Evolutionary conservation across 805 yeast genomes (phyloP).

Genomic region (Ogataea henricii): DNA sequence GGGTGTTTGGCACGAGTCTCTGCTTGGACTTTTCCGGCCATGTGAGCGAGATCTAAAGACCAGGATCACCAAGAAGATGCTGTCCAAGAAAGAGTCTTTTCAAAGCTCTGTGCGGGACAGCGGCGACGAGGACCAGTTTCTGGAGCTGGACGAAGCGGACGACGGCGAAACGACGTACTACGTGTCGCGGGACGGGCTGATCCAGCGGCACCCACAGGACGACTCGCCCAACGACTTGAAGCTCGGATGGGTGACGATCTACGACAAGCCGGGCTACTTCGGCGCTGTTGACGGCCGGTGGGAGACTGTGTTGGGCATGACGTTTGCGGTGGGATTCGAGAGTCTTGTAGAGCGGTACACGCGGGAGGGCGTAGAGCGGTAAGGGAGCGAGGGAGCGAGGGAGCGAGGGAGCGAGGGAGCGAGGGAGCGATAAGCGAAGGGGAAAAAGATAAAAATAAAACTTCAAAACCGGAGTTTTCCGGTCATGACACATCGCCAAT

Average conservation of each 20-base stretch:
- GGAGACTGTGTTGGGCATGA: slow-evolving; percentile 53
- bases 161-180: slow-evolving; percentile 31
- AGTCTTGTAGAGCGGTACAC: slow-evolving; percentile 8
- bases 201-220: slow-evolving; percentile 51
- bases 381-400: neutral
- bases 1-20: slow-evolving; percentile 31
- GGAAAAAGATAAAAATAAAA: too few relatives aligned
- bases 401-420: too few relatives aligned
- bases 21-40: slow-evolving; percentile 32
- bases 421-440: neutral
- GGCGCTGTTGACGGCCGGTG: slow-evolving; percentile 46
- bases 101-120: slow-evolving; percentile 11
- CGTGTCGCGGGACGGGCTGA: slow-evolving; percentile 58
- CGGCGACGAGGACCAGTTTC: slow-evolving; percentile 21
- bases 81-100: slow-evolving; percentile 22
- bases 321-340: slow-evolving; percentile 19
- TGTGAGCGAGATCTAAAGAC: slow-evolving; percentile 33
- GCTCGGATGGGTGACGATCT: slow-evolving; percentile 66
- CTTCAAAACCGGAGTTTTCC: too few relatives aligned
- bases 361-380: neutral
- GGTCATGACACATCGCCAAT: too few relatives aligned
- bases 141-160: slow-evolving; percentile 19
- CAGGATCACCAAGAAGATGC: slow-evolving; percentile 31
- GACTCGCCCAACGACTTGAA: slow-evolving; percentile 63
- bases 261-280: slow-evolving; percentile 44